phyloP scores from a whole-genome alignment of 1,284 basidiomycete species.

The Ganoderma lucidum region DNA sequence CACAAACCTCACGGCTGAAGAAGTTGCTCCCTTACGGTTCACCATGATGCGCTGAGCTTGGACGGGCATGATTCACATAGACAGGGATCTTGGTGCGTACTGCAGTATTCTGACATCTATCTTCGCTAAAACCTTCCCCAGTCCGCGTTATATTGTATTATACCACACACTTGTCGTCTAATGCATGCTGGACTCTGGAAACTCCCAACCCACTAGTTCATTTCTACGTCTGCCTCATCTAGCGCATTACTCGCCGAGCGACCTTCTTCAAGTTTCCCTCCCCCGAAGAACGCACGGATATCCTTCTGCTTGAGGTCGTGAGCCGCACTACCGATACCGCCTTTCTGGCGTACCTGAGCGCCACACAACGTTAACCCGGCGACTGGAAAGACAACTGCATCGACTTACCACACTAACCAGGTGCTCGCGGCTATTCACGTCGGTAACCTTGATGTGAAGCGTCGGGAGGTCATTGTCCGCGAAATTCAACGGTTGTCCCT shows the following conservation, averaged over 20 bases:
- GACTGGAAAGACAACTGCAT: background rate
- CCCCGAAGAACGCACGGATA: constrained; percentile 82
- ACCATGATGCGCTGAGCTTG: constrained; percentile 37
- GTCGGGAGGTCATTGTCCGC: constrained; percentile 41
- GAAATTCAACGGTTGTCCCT: constrained; percentile 39
- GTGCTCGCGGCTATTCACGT: constrained; percentile 66
- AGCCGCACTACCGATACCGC: constrained; percentile 77
- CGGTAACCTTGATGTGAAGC: constrained; percentile 54
- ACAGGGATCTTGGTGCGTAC: constrained; percentile 16
- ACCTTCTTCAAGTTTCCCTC: constrained; percentile 45
- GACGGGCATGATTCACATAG: background rate
- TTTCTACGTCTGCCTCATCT: constrained; percentile 41
- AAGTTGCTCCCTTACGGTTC: constrained; percentile 75
- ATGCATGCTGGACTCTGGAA: constrained; percentile 1
- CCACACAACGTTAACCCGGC: background rate
- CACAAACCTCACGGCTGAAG: constrained; percentile 71
- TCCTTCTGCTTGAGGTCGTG: constrained; percentile 81
- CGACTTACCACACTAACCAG: constrained; percentile 61
- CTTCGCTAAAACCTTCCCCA: constrained; percentile 14
- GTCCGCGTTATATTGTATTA: constrained; percentile 23
- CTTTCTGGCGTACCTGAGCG: constrained; percentile 73
- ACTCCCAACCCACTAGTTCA: constrained; percentile 22
- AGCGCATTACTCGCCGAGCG: constrained; percentile 44
- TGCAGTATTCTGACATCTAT: background rate
- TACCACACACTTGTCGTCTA: constrained; percentile 23